Base-by-base conservation (phyloP, 179 eudicot genomes). In the Pouteria campechiana region DNA sequence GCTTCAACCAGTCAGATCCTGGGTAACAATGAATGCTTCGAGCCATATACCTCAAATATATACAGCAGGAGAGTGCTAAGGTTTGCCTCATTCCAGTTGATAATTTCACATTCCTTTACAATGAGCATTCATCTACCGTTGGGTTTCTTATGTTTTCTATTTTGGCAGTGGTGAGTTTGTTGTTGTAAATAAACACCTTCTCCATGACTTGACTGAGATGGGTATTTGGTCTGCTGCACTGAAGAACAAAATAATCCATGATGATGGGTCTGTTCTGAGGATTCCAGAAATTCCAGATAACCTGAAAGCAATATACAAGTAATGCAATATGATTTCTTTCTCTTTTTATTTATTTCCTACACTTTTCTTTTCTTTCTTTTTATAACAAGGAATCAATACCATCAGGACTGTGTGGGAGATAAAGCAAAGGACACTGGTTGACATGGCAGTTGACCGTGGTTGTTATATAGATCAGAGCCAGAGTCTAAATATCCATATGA, bases 1-100 rank as follows among this genome's bases (percentile, higher is more conserved):
- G 96, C 96, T 31, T 87, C 96, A 40, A 83, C 94, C 15, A 80
- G 94, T 54, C 94, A 87, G 60, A 80, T 87, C 61, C 87, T 87
- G 11, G 96, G 94, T 45, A 87, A 87, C 54, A 87, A 87, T 25
- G 94, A 83, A 52, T 83, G 96, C 46, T 79, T 87, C 67, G 96
- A 87, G 59, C 96, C 96, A 23, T 87, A 87, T 50, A 88, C 94
- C 14, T 84, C 94, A 13, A 88, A 88, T 61, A 84, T 88, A 42
- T 84, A 88, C 28, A 88, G 84, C 35, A 75, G 94, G 30, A 73
- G 97, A 57, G 97, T 88, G 46, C 58, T 88, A 30, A 88, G 95
- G 97, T 88, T 20, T 45, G 45, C 11, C 27, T 38, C 16, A 7
- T 30, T 28, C n/a, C n/a, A n/a, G n/a, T n/a, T n/a, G n/a, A n/a